A percentile compares a stretch with the other conserved stretches of the same genome.
Evolutionary conservation across 2,329 filamentous ascomycete genomes (phyloP).

Genomic region (Nakataea oryzae): DNA sequence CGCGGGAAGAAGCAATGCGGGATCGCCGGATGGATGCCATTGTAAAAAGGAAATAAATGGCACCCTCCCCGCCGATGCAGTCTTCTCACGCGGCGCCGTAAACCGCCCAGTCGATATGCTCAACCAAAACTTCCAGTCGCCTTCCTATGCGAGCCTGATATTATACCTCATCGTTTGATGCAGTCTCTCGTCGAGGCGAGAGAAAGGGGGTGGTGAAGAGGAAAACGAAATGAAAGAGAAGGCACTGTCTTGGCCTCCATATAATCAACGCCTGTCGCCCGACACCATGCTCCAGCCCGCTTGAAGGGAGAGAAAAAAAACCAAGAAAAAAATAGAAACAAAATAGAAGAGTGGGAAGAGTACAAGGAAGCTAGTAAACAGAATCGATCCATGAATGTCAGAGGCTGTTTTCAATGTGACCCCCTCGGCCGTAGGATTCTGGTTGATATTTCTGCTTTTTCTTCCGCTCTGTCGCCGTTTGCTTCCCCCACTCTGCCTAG

Average conservation of each 20-base stretch:
- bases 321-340: too few species aligned
- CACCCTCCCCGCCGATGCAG: not conserved
- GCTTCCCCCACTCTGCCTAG: not conserved
- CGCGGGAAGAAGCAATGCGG: not conserved
- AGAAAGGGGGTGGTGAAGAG: not conserved
- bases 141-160: not conserved
- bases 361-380: too few species aligned
- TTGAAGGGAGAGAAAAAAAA: conserved; percentile 2
- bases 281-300: conserved; percentile 1
- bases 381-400: not conserved
- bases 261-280: conserved; percentile 10
- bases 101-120: not conserved
- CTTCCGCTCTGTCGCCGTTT: not conserved
- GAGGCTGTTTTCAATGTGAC: not conserved
- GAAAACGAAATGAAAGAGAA: not conserved
- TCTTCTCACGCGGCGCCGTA: not conserved
- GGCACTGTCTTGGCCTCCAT: too few species aligned
- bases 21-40: not conserved
- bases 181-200: conserved; percentile 5
- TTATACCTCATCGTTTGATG: conserved; percentile 4
- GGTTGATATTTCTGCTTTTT: not conserved
- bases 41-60: not conserved
- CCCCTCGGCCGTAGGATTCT: not conserved
- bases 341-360: too few species aligned
- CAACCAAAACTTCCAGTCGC: not conserved